A percentile compares a stretch with the other conserved stretches of the same genome.
Conservation (phyloP, 2,329 filamentous ascomycete genomes). For the Alternaria arbusti region DNA sequence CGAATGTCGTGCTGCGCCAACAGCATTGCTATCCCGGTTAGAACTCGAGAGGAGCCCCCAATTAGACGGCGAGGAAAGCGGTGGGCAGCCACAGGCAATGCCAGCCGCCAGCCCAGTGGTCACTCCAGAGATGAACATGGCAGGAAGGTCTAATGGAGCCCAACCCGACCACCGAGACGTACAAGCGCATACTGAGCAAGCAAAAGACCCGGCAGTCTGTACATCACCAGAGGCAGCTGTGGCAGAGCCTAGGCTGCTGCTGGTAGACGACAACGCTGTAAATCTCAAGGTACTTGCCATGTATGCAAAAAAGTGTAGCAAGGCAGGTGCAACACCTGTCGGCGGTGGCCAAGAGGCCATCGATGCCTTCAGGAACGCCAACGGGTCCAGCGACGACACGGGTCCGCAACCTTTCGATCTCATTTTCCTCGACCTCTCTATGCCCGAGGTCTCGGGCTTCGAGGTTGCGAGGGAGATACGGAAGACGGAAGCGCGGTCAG, state of each 20-base stretch:
- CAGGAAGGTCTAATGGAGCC: neutral
- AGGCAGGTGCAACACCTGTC: neutral
- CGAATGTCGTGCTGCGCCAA: neutral
- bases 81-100: neutral
- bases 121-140: neutral
- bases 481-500: conserved; percentile 1
- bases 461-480: conserved; percentile 12
- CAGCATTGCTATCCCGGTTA: neutral
- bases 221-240: neutral
- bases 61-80: neutral
- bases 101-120: neutral
- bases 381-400: neutral
- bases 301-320: conserved; percentile 11
- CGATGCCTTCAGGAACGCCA: conserved; percentile 1
- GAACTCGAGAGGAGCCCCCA: neutral
- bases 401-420: conserved; percentile 4
- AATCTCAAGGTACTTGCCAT: conserved; percentile 11
- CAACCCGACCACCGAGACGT: neutral
- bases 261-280: conserved; percentile 11
- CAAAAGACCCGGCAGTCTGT: neutral
- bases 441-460: conserved; percentile 9
- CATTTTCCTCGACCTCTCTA: conserved; percentile 10
- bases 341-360: conserved; percentile 10
- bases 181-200: neutral
- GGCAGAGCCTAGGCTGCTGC: conserved; percentile 3